phyloP scores from a whole-genome alignment of 495 filamentous ascomycete species.

The Jackrogersella minutella region DNA sequence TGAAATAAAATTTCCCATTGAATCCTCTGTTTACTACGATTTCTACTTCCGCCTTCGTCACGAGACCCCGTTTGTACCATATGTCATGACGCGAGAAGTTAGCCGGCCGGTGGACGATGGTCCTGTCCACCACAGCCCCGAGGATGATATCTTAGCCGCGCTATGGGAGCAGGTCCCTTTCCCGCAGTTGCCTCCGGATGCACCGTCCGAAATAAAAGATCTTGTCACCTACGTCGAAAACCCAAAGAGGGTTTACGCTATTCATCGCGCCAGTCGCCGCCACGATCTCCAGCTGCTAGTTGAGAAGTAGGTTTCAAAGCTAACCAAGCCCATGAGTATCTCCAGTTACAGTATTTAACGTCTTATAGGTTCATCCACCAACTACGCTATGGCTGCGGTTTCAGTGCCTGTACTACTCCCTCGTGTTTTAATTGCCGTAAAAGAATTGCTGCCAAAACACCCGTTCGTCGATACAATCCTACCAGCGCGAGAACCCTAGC shows the following conservation, averaged over 20 bases:
- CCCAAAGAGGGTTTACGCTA: slow-evolving; percentile 59
- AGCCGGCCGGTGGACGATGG: slow-evolving; percentile 50
- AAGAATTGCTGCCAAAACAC: slow-evolving; percentile 67
- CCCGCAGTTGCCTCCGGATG: slow-evolving; percentile 59
- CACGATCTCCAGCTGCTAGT: slow-evolving; percentile 63
- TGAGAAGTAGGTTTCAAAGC: slow-evolving; percentile 54
- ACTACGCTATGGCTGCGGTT: slow-evolving; percentile 81
- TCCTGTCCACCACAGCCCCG: slow-evolving; percentile 33
- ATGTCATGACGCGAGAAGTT: slow-evolving; percentile 65
- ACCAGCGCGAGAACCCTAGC: slow-evolving; percentile 81
- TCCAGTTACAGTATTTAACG: slow-evolving; percentile 20
- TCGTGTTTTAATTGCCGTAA: slow-evolving; percentile 83
- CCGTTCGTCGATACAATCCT: slow-evolving; percentile 74
- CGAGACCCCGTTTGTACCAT: slow-evolving; percentile 21
- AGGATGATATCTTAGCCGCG: slow-evolving; percentile 51
- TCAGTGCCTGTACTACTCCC: slow-evolving; percentile 72
- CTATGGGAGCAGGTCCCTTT: slow-evolving; percentile 63
- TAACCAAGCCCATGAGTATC: neutral
- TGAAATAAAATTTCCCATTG: neutral
- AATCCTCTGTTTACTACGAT: neutral
- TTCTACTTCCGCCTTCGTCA: slow-evolving; percentile 13
- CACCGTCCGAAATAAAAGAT: slow-evolving; percentile 59
- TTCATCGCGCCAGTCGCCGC: slow-evolving; percentile 59
- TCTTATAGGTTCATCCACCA: slow-evolving; percentile 78
- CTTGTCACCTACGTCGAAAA: slow-evolving; percentile 60